Evolutionary conservation across 345 rosid genomes (phyloP), one percentile per base, ranked within the genome.

Genomic region (Lagerstroemia speciosa): DNA sequence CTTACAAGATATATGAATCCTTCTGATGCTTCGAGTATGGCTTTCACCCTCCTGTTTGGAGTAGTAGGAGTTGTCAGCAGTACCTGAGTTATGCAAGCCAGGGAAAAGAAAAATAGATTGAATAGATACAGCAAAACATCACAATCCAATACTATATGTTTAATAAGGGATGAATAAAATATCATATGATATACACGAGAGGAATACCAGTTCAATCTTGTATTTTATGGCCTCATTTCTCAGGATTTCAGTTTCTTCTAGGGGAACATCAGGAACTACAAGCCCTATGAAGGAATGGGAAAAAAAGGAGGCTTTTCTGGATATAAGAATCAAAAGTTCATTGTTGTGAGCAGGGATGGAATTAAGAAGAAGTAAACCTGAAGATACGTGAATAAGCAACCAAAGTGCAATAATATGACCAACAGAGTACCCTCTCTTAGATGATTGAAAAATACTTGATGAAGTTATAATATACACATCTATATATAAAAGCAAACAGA

Each of bases 231-330:
- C 93, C 85, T 85, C 98, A 33, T 66, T 82, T 64, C 92, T 85
- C 77, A 94, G 72, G 73, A 77, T 63, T 72, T 87, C 89, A 50
- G 98, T 86, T 83, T 94, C 99, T 77, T 94, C 99, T 8, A 94
- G 75, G 71, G 98, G 98, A 75, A 94, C 96, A 81, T 94, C 99
- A 53, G 98, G 97, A 68, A 94, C 96, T 50, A 91, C 93, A 78
- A 94, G 95, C 67, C 89, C 98, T 86, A 78, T 17, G 41, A 66
- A 40, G 29, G 8, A 38, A n/a, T n/a, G 34, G 27, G 24, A 3
- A 5, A 10, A 10, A 53, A 17, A 43, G 26, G 9, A 55, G 26
- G 19, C 17, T n/a, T 53, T n/a, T 37, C 26, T 8, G 34, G 41
- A 34, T 8, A 22, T 34, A 30, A 33, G 5, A 2, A 9, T 24